Evolutionary conservation across 2,329 filamentous ascomycete species (phyloP), one percentile per base, ranked within the genome.

Genomic region (Paraconiothyrium brasiliense): DNA sequence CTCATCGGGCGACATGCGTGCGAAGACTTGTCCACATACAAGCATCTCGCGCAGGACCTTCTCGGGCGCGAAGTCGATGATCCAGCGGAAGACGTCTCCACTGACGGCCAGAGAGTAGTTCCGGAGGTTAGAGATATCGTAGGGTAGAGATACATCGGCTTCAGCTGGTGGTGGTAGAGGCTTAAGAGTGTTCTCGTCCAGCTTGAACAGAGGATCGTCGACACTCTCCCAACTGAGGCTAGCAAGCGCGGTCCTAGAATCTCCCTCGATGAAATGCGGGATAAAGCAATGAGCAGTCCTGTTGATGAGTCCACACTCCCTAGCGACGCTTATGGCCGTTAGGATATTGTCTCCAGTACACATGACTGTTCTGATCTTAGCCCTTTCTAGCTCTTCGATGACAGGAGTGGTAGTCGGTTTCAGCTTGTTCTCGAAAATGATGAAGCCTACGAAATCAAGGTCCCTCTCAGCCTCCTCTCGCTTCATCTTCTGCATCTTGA

Each of bases 341-440:
- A 98, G 82, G 65, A 98, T 98, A 70, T 99, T 99, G 82, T 99
- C 95, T 34, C 95, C 95, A 0, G 95, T 99, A 65, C 96, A 96
- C 95, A 99, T 99, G 55, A 97, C 89, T 32, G 91, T 90, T 39
- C 92, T 88, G 67, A 99, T 97, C 59, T 91, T 91, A 8, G 96
- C 94, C 56, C 90, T 84, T 35, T 88, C 85, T 3, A 99, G 85
- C 79, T 98, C 94, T 59, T 91, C 86, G 30, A 99, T 87, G 37
- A 97, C 91, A 1, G 85, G 86, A 1, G 92, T 86, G 0, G 94
- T 97, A 22, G 88, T 93, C 1, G 92, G 90, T 78, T 99, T 99
- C 63, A 99, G 83, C 80, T 99, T 99, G 81, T 99, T 99, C 80
- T 99, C 95, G 71, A 99, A 99, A 57, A 99, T 90, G 74, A 99